Conservation (phyloP, 805 yeast species). For the Debaryomyces castellii region DNA sequence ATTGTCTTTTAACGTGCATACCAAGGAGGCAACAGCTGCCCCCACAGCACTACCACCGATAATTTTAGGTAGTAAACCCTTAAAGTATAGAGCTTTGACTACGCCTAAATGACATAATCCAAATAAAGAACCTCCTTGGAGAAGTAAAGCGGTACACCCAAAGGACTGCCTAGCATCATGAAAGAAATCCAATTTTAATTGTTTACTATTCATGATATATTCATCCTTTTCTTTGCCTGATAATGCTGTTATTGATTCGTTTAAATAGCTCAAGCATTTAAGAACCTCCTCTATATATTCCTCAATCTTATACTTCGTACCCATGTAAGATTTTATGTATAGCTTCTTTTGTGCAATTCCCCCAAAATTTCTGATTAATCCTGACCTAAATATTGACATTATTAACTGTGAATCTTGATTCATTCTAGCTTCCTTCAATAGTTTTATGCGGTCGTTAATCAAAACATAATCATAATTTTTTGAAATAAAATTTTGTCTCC, state of each 20-base stretch:
- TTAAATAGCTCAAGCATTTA: constrained; percentile 60
- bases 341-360: constrained; percentile 79
- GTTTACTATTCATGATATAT: constrained; percentile 48
- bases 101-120: constrained; percentile 95
- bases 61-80: constrained; percentile 77
- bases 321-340: constrained; percentile 79
- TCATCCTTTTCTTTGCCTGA: constrained; percentile 26
- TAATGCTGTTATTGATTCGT: constrained; percentile 38
- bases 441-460: constrained; percentile 69
- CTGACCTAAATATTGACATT: constrained; percentile 72
- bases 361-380: constrained; percentile 86
- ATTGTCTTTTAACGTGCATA: constrained; percentile 68
- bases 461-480: constrained; percentile 80
- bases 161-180: constrained; percentile 83
- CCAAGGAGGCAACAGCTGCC: constrained; percentile 85
- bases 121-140: constrained; percentile 94
- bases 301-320: constrained; percentile 87
- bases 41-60: constrained; percentile 94
- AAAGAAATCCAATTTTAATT: constrained; percentile 69
- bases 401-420: constrained; percentile 56
- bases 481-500: constrained; percentile 85
- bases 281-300: constrained; percentile 79
- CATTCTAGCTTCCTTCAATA: constrained; percentile 59
- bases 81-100: constrained; percentile 74
- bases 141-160: constrained; percentile 85